These are phyloP conservation scores for Wickerhamiella bombiphila DNA, from an alignment of 805 yeast species.

Conservation along the genomic window DNA sequence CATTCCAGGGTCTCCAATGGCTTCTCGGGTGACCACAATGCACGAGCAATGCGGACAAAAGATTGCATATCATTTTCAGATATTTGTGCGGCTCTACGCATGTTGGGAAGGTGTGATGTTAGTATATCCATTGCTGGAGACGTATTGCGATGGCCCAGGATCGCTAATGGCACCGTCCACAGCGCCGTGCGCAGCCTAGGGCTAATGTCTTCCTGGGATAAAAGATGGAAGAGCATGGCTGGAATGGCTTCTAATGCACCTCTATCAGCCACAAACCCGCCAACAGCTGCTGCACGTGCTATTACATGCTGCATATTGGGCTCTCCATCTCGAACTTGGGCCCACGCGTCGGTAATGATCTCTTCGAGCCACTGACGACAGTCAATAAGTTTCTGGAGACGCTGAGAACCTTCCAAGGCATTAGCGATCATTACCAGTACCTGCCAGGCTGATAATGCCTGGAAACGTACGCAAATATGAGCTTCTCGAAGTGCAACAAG, in stretches of 20 bases:
- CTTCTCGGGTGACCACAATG: not conserved
- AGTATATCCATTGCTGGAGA: conserved; percentile 3
- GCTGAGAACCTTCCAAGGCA: not conserved
- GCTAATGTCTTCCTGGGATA: too few relatives aligned
- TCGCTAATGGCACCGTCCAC: conserved; percentile 1
- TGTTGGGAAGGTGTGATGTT: too few relatives aligned
- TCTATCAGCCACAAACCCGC: not conserved
- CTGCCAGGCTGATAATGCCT: conserved; percentile 17
- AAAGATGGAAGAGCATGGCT: too few relatives aligned
- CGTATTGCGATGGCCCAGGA: conserved; percentile 4
- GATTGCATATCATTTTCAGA: not conserved
- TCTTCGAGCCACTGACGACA: conserved; percentile 12
- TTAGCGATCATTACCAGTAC: conserved; percentile 4
- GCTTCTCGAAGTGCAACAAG: conserved; percentile 10
- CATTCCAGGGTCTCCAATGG: too few relatives aligned
- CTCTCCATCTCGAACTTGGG: not conserved
- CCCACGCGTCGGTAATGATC: not conserved
- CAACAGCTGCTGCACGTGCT: not conserved
- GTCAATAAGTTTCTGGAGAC: conserved; percentile 1
- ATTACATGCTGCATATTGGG: not conserved
- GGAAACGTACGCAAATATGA: conserved; percentile 14
- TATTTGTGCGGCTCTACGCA: not conserved
- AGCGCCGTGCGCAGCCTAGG: conserved; percentile 2
- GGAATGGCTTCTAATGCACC: not conserved
- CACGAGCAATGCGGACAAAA: not conserved